A percentile compares a stretch with the other conserved stretches of the same genome.
Conservation (phyloP, 129 eudicot species). For the Apium graveolens region DNA sequence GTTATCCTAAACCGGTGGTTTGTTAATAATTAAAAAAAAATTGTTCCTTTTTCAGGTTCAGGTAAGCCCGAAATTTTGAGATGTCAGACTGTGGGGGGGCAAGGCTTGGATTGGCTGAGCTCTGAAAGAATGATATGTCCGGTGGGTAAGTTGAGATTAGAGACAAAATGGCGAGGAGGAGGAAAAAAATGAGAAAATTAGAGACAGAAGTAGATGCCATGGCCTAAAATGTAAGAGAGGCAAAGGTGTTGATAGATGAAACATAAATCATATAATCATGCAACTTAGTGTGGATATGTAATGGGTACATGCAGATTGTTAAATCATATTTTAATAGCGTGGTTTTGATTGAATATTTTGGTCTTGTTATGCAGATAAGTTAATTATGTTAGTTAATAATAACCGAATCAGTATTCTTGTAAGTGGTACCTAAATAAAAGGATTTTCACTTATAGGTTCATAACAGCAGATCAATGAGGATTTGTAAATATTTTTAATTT, state of each 20-base stretch:
- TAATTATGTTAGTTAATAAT: background rate
- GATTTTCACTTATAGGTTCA: background rate
- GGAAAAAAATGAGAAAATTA: slow-evolving; percentile 4
- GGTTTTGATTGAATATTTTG: background rate
- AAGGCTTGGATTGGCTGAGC: slow-evolving; percentile 15
- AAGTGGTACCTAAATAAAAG: too few relatives aligned
- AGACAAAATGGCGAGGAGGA: background rate
- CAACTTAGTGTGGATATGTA: background rate
- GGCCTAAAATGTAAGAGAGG: background rate
- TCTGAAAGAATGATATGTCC: slow-evolving; percentile 28
- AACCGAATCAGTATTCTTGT: background rate
- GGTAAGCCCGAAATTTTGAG: slow-evolving; percentile 39
- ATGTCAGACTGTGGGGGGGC: slow-evolving; percentile 9
- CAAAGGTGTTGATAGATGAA: background rate
- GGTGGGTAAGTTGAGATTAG: slow-evolving; percentile 19
- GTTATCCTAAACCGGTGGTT: slow-evolving; percentile 3
- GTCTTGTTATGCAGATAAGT: background rate
- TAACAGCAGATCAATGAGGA: background rate
- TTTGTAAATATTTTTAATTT: too few relatives aligned
- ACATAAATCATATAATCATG: background rate
- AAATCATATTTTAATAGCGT: background rate
- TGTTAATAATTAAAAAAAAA: slow-evolving; percentile 20
- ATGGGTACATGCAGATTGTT: background rate
- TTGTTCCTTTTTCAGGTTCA: slow-evolving; percentile 30
- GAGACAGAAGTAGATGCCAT: slow-evolving; percentile 3